Percentiles rank a stretch among this genome's conserved stretches.
Conservation (phyloP, 2,329 filamentous ascomycete species). For the Ophiosphaerella narmari region DNA sequence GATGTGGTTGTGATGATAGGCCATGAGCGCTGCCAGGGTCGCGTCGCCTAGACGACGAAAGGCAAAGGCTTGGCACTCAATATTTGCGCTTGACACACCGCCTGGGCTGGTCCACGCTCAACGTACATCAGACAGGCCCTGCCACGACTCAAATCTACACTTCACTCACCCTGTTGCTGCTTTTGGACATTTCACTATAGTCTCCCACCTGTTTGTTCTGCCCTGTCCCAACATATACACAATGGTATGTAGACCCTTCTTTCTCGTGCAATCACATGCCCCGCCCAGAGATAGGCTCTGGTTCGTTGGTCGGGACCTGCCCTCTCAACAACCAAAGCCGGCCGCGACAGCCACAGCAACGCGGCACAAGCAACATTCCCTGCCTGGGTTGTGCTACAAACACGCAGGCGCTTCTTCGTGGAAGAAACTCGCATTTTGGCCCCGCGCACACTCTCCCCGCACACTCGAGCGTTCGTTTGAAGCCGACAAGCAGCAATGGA, state of each 20-base stretch:
- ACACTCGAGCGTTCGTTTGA: constrained; percentile 7
- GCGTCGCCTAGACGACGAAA: constrained; percentile 6
- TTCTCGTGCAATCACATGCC: constrained; percentile 9
- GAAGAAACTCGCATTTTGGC: background rate
- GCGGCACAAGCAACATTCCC: constrained; percentile 19
- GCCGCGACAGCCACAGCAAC: constrained; percentile 11
- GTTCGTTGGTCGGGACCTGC: constrained; percentile 21
- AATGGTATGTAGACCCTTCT: constrained; percentile 23
- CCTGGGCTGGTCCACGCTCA: constrained; percentile 10
- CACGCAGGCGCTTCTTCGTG: background rate
- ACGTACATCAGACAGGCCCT: constrained; percentile 18
- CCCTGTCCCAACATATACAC: constrained; percentile 8
- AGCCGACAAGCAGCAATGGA: constrained; percentile 33
- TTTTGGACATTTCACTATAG: constrained; percentile 7
- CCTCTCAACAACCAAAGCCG: constrained; percentile 8
- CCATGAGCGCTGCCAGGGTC: background rate
- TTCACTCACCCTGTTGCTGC: constrained; percentile 14
- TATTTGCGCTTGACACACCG: constrained; percentile 12
- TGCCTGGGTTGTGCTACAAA: constrained; percentile 4
- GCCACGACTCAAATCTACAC: constrained; percentile 12
- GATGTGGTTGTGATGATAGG: background rate
- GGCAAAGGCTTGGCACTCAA: constrained; percentile 5
- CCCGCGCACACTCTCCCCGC: background rate
- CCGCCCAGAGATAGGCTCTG: constrained; percentile 5
- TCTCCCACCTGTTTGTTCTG: constrained; percentile 3